Evolutionary conservation across 1,139 yeast species (phyloP), one percentile per base, ranked within the genome.

Genomic region (Protomyces lactucae-debilis): DNA sequence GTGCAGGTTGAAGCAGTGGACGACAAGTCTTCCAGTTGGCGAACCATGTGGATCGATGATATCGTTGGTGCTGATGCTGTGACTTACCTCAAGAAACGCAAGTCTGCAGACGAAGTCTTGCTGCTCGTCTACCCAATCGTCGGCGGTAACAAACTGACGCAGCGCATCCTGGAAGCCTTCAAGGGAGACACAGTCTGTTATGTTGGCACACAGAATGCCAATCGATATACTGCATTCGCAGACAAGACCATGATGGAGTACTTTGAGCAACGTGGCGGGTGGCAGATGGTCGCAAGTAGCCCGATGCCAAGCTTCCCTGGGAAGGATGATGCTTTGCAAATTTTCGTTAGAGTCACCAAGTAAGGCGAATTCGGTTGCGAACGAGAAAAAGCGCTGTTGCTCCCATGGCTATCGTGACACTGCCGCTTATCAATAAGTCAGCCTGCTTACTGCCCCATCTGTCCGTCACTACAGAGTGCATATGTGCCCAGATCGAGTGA

Each of bases 181-280:
- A 23, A 25, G 4, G 63, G 63, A 37, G 63, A 59, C 37, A 52
- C 57, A 9, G 46, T 59, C 57, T 10, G 43, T 36, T 18, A 39
- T 32, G 63, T 59, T 28, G 63, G 63, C 57, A 59, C 63, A 35
- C 63, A 59, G 36, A 59, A 59, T 40, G 40, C 35, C 35, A 59
- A 59, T 45, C 40, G 63, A 32, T 59, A 59, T n/a, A 59, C 63
- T 14, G 36, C 57, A 10, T 59, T 59, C 25, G 45, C 43, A 8
- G 63, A 59, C 43, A 45, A 16, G 32, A 59, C 57, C 16, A 51
- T 59, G 35, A 57, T 52, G 21, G 57, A 52, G 52, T 52, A 52
- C 45, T 59, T 52, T 18, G 43, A 25, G 4, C 18, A n/a, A 14
- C 6, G 16, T 37, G 39, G 52, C 21, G 55, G 52, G n/a, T 59